Evolutionary conservation across 805 yeast species (phyloP), one percentile per base, ranked within the genome.

Genomic region (Starmerella tilneyi): DNA sequence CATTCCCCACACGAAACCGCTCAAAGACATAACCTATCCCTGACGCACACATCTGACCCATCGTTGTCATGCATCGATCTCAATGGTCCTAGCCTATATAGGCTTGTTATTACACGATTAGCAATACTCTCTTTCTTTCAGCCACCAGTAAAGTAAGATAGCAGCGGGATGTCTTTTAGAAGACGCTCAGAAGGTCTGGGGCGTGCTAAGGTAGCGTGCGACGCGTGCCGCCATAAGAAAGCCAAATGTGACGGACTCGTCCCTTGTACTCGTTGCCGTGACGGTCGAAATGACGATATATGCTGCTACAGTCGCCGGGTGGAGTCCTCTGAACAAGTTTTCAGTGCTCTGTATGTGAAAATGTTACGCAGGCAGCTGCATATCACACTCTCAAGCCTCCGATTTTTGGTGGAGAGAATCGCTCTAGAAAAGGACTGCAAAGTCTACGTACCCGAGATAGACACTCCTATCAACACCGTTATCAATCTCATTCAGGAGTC

Each of bases 291-390:
- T 19, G 41, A 38, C 15, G 41, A 38, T 19, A 38, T 38, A 12
- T 38, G 41, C 26, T 38, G 41, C 33, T 38, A 38, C 33, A 38
- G 41, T 17, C 31, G 41, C 9, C 32, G 41, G 5, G 20, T 38
- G 5, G 41, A 38, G 19, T 27, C 33, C 2, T 28, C 33, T 12
- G 41, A 38, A 13, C 41, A 38, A 19, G 33, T 27, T 8, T 38
- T 27, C n/a, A 38, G 41, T 15, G 41, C 41, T 3, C 19, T 28
- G 8, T 38, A 38, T 19, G 41, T 38, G 9, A 28, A 26, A 8
- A 38, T 38, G 41, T 26, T 38, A 12, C 41, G 41, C 1, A 17
- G 33, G 26, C 41, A 38, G 32, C 22, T 38, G 33, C 31, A 38
- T 11, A 19, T 38, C 33, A 28, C 33, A 9, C 33, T 38, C 13